Evolutionary conservation across 257 asterid species (phyloP).

Genomic region (Salvia rosmarinus): DNA sequence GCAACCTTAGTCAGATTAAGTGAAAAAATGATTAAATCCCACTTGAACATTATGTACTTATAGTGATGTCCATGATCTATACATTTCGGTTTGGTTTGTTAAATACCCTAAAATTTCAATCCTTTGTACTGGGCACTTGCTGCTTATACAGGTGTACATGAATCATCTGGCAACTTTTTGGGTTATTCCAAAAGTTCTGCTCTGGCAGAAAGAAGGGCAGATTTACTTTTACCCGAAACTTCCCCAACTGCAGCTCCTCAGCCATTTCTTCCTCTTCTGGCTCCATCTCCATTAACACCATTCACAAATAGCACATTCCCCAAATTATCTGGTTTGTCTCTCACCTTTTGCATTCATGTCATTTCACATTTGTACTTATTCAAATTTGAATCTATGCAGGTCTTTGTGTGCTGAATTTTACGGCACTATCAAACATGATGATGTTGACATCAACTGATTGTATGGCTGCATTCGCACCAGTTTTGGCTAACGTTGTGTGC

Average conservation of each 20-base stretch:
- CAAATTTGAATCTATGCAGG: constrained; percentile 46
- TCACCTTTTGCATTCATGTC: background rate
- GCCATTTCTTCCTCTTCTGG: constrained; percentile 87
- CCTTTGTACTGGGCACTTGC: constrained; percentile 23
- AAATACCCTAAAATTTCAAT: constrained; percentile 14
- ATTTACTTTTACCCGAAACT: constrained; percentile 60
- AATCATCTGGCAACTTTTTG: constrained; percentile 38
- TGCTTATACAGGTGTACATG: constrained; percentile 56
- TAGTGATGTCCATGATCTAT: constrained; percentile 6
- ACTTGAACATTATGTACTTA: background rate
- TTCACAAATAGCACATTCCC: constrained; percentile 86
- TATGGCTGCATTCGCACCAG: constrained; percentile 86
- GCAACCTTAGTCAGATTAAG: background rate
- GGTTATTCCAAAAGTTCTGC: constrained; percentile 42
- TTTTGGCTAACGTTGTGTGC: constrained; percentile 88
- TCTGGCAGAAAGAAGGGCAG: constrained; percentile 46
- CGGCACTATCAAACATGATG: constrained; percentile 66
- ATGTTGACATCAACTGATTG: constrained; percentile 79
- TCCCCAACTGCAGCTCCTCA: constrained; percentile 72
- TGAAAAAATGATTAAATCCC: background rate
- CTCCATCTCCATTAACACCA: constrained; percentile 95
- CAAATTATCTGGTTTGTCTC: constrained; percentile 79
- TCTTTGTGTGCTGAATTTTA: constrained; percentile 72
- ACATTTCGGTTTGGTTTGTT: constrained; percentile 1
- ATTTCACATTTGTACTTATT: constrained; percentile 1